Base-by-base conservation (phyloP, 768 basidiomycete species). In the Rhodotorula kratochvilovae region DNA sequence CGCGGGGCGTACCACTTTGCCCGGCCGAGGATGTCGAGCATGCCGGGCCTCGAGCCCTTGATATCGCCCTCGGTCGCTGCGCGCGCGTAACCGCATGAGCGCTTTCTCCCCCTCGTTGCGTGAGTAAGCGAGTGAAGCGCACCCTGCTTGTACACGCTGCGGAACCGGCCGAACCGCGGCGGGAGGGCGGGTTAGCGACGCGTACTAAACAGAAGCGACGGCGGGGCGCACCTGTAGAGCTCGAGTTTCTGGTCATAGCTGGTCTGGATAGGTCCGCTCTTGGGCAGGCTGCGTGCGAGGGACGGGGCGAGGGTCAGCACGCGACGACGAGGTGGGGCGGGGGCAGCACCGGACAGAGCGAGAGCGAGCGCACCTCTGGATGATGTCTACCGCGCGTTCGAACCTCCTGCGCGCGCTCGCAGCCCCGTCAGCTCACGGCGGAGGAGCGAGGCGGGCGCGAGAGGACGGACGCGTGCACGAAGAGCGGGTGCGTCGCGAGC, bases 71-170 rank as follows among this genome's bases (percentile, higher is more conserved):
- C 87, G 25, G 93, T 97, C 8, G 92, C 93, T 93, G 79, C 48
- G 60, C 43, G 29, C 25, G 36, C 6, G 46, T 35, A 23, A 23
- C 48, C 35, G 12, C 1, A 35, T 35, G 6, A 6, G 46, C 46
- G 19, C 46, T 8, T 15, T 48, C 46, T 3, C n/a, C n/a, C n/a
- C n/a, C n/a, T n/a, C n/a, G n/a, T n/a, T n/a, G n/a, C n/a, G n/a
- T n/a, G n/a, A n/a, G n/a, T n/a, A n/a, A n/a, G n/a, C n/a, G n/a
- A n/a, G n/a, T n/a, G n/a, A n/a, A n/a, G 48, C 76, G 70, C 66
- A 92, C 92, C 92, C 87, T 96, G 93, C 80, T 95, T 95, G 81
- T 91, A 95, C 76, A 93, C 83, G 80, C 91, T 93, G 64, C 27
- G 11, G 8, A n/a, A n/a, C n/a, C n/a, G n/a, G n/a, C n/a, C n/a